Evolutionary conservation across 805 yeast genomes (phyloP).

Genomic region (Scheffersomyces lignosus): DNA sequence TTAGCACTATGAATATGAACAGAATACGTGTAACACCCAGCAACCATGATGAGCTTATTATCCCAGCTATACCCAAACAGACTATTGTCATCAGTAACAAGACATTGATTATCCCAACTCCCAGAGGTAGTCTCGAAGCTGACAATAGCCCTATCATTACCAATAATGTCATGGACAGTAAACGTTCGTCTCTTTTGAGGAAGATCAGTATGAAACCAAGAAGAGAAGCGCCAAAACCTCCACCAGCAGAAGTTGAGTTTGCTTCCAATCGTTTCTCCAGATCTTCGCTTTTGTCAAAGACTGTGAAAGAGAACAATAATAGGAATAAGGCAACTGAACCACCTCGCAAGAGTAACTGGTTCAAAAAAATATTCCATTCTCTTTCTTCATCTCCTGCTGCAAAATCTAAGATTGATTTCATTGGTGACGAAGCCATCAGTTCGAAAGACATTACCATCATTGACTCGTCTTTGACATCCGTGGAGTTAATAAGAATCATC

Average conservation of each 20-base stretch:
- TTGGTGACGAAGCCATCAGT: slow-evolving; percentile 4
- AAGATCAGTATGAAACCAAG: slow-evolving; percentile 36
- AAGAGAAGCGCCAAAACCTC: slow-evolving; percentile 41
- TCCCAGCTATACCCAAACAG: too few relatives aligned
- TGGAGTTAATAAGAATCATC: slow-evolving; percentile 32
- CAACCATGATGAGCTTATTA: too few relatives aligned
- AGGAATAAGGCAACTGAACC: slow-evolving; percentile 10
- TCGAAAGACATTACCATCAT: slow-evolving; percentile 29
- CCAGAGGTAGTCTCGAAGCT: too few relatives aligned
- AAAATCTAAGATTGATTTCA: slow-evolving; percentile 7
- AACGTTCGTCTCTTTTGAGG: slow-evolving; percentile 23
- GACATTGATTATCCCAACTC: too few relatives aligned
- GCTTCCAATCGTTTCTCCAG: too few relatives aligned
- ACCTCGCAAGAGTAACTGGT: slow-evolving; percentile 33
- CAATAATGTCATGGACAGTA: too few relatives aligned
- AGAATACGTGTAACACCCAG: neutral
- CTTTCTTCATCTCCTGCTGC: slow-evolving; percentile 6
- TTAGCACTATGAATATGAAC: slow-evolving; percentile 24
- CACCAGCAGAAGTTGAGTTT: slow-evolving; percentile 14
- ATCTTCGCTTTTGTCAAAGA: slow-evolving; percentile 30
- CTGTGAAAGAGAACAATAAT: slow-evolving; percentile 15
- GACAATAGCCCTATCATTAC: neutral
- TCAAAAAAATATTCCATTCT: slow-evolving; percentile 33
- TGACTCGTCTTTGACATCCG: slow-evolving; percentile 31
- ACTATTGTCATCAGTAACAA: too few relatives aligned